Conservation (phyloP, 2,329 filamentous ascomycete genomes). For the Microcyclospora pomicola region DNA sequence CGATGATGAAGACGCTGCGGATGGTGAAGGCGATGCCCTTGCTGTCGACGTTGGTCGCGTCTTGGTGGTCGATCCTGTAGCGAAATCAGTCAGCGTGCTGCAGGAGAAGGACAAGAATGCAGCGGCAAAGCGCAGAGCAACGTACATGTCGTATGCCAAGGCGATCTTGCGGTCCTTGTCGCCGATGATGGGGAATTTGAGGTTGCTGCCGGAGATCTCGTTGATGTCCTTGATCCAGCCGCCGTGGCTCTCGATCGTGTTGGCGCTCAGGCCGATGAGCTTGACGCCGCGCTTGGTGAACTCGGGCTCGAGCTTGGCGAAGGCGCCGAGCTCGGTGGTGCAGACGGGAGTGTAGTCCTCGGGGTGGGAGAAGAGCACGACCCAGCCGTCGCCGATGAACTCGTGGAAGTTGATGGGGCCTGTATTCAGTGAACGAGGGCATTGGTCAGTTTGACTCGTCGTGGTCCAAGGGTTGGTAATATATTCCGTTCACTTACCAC, state of each 20-base stretch:
- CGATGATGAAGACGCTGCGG: conserved; percentile 51
- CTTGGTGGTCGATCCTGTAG: conserved; percentile 37
- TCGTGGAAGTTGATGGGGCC: conserved; percentile 56
- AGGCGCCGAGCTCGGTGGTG: conserved; percentile 50
- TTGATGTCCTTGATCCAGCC: conserved; percentile 42
- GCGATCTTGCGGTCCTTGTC: conserved; percentile 41
- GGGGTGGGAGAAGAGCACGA: conserved; percentile 58
- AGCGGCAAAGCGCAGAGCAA: too few relatives aligned
- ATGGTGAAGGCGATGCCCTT: conserved; percentile 49
- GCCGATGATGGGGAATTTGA: conserved; percentile 40
- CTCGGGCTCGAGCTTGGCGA: conserved; percentile 50
- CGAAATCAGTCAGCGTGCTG: not conserved
- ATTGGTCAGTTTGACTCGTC: too few relatives aligned
- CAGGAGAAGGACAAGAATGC: too few relatives aligned
- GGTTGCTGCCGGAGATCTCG: conserved; percentile 34
- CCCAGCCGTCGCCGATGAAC: conserved; percentile 57
- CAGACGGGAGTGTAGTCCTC: conserved; percentile 46
- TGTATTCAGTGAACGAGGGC: too few relatives aligned
- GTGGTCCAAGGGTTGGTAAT: too few relatives aligned
- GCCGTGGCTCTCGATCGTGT: conserved; percentile 37
- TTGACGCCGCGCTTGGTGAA: conserved; percentile 49
- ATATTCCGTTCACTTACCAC: conserved; percentile 19
- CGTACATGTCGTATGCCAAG: conserved; percentile 38
- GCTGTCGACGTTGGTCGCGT: conserved; percentile 44
- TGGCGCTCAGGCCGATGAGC: conserved; percentile 44